phyloP scores from a whole-genome alignment of 1,284 basidiomycete species.

The Athelia sp. region DNA sequence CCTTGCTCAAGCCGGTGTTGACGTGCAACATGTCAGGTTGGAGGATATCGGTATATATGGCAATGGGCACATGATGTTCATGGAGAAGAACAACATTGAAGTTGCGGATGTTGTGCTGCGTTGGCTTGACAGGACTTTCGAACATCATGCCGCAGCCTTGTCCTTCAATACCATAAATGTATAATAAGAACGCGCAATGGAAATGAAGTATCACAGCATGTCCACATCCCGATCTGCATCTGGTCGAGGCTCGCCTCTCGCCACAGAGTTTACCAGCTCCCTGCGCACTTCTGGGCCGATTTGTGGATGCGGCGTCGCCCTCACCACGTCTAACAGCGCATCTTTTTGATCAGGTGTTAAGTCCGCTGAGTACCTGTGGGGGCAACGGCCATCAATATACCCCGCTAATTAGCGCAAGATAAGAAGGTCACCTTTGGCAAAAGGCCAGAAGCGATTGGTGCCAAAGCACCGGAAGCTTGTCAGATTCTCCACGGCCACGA shows the following conservation, averaged over 20 bases:
- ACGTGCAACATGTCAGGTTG: slow-evolving; percentile 34
- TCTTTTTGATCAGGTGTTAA: slow-evolving; percentile 97
- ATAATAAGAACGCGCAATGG: too few relatives aligned
- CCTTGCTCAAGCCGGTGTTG: slow-evolving; percentile 37
- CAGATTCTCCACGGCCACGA: slow-evolving; percentile 55
- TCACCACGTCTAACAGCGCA: slow-evolving; percentile 90
- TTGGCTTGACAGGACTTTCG: slow-evolving; percentile 27
- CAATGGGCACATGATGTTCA: slow-evolving; percentile 47
- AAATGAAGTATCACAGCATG: slow-evolving; percentile 38
- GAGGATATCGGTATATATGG: slow-evolving; percentile 37
- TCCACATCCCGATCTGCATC: slow-evolving; percentile 58
- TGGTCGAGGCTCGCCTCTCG: slow-evolving; percentile 60
- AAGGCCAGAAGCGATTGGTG: slow-evolving; percentile 97
- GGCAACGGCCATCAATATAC: background rate
- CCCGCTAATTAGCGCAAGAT: background rate
- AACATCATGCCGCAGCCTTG: too few relatives aligned
- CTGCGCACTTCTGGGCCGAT: slow-evolving; percentile 90
- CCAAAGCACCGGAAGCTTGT: slow-evolving; percentile 93
- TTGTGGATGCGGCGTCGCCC: slow-evolving; percentile 83
- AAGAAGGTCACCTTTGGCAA: slow-evolving; percentile 71
- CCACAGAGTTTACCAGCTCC: slow-evolving; percentile 75
- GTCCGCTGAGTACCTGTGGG: slow-evolving; percentile 93
- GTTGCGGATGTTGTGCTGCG: slow-evolving; percentile 33
- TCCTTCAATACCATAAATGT: background rate
- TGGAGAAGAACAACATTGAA: slow-evolving; percentile 41